phyloP scores from a whole-genome alignment of 208 protist species.

The Herpetomonas samuelpessoai region DNA sequence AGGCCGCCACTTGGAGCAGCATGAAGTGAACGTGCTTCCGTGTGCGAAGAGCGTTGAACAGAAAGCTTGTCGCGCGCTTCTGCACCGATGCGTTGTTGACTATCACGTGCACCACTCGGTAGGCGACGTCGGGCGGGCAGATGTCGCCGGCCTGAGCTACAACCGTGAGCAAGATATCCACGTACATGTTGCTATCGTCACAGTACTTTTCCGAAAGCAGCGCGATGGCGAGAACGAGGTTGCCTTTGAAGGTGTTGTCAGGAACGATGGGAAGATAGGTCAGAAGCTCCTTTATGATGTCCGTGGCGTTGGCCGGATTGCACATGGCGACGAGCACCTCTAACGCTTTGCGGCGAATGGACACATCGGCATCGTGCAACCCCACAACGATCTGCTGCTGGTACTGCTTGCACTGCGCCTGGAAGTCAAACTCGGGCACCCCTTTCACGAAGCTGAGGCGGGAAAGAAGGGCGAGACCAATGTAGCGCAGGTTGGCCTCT shows the following conservation, averaged over 20 bases:
- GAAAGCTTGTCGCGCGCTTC: slow-evolving; percentile 90
- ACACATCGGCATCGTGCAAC: slow-evolving; percentile 96
- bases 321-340: slow-evolving; percentile 98
- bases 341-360: slow-evolving; percentile 96
- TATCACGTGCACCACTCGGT: slow-evolving; percentile 94
- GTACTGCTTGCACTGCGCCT: slow-evolving; percentile 82
- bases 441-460: slow-evolving; percentile 45
- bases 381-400: slow-evolving; percentile 91
- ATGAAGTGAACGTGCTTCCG: slow-evolving; percentile 38
- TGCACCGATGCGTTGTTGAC: slow-evolving; percentile 96
- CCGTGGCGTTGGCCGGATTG: slow-evolving; percentile 83
- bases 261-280: slow-evolving; percentile 82
- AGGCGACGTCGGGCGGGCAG: slow-evolving; percentile 92
- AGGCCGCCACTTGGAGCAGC: slow-evolving; percentile 75
- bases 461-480: slow-evolving; percentile 85
- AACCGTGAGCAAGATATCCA: slow-evolving; percentile 96
- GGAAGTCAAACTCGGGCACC: slow-evolving; percentile 60
- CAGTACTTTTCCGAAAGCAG: slow-evolving; percentile 96
- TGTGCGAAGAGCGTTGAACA: slow-evolving; percentile 52
- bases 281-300: slow-evolving; percentile 94
- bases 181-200: slow-evolving; percentile 88
- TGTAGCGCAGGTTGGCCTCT: slow-evolving; percentile 91
- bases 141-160: slow-evolving; percentile 96
- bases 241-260: slow-evolving; percentile 92
- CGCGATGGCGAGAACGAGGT: slow-evolving; percentile 95